Evolutionary conservation across 2,329 filamentous ascomycete species (phyloP).

Genomic region (Colletotrichum melonis): DNA sequence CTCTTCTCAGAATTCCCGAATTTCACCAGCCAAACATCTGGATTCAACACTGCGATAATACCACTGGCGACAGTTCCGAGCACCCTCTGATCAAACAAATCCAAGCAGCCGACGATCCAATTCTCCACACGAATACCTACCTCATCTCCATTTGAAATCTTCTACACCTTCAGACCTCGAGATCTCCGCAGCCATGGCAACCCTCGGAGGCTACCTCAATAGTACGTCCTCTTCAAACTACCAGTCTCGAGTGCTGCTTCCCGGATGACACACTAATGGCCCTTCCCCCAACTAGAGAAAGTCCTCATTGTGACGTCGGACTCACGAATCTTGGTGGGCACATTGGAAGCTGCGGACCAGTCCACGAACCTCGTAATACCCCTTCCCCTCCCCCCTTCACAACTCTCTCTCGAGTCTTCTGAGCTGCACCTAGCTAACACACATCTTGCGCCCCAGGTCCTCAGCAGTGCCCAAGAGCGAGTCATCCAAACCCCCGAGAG

Average conservation of each 20-base stretch:
- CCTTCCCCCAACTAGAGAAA: conserved; percentile 67
- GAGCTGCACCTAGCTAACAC: conserved; percentile 4
- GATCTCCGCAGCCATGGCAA: conserved; percentile 49
- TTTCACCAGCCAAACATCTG: conserved; percentile 21
- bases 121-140: background rate
- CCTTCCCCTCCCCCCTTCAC: background rate
- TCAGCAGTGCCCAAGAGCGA: conserved; percentile 86
- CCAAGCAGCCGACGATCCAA: background rate
- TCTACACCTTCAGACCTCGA: background rate
- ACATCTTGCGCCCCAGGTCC: conserved; percentile 64
- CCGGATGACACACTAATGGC: conserved; percentile 26
- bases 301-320: conserved; percentile 93
- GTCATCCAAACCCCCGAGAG: conserved; percentile 90
- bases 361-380: conserved; percentile 83
- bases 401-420: background rate
- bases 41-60: conserved; percentile 19
- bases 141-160: background rate
- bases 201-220: conserved; percentile 57
- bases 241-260: background rate
- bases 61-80: background rate
- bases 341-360: conserved; percentile 87
- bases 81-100: background rate
- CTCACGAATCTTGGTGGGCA: conserved; percentile 87
- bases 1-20: conserved; percentile 30
- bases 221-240: conserved; percentile 45